Evolutionary conservation across 148 eudicot species (phyloP), one percentile per base, ranked within the genome.

Genomic region (Arctostaphylos glauca): DNA sequence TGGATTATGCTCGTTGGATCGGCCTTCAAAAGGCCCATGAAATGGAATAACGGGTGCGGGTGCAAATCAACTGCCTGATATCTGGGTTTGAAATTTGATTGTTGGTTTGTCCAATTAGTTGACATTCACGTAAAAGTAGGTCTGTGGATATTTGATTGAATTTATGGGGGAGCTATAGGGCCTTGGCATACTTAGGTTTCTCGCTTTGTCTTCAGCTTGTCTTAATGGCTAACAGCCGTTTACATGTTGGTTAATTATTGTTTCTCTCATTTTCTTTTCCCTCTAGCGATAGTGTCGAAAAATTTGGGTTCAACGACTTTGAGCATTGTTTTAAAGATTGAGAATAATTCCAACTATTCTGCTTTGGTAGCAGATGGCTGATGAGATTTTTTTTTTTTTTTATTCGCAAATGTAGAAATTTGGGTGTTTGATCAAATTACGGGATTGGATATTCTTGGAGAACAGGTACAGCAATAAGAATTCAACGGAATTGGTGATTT

Each of bases 1-100:
- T 96, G 78, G 99, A 96, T 86, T 96, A 94, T 83, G 95, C 97
- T 78, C 98, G 98, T 81, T 88, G 64, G 87, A 80, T 96, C 23
- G 97, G 98, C 25, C 77, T 94, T 79, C 97, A 92, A 52, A 89
- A 94, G 84, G 91, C 86, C 67, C 92, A 86, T 4, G 89, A 88
- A 3, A 87, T 84, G 44, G 89, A 92, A 67, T 85, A 86, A 49
- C 15, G 19, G 38, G 68, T 46, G 58, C 79, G 38, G 38, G 38
- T 31, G 38, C 38, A 31, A 16, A 48, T 77, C 74, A 64, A 43
- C 16, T 79, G 64, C 84, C 56, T 60, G 66, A 53, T 21, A 5
- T 64, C 80, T 66, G 18, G 13, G 71, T 67, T 49, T 64, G 43
- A 48, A 38, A 81, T 70, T 31, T 38, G 44, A 72, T 59, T 66